These are phyloP conservation scores for Stephania cephalantha DNA, from an alignment of 164 flowering plant species.

Conservation along the genomic window DNA sequence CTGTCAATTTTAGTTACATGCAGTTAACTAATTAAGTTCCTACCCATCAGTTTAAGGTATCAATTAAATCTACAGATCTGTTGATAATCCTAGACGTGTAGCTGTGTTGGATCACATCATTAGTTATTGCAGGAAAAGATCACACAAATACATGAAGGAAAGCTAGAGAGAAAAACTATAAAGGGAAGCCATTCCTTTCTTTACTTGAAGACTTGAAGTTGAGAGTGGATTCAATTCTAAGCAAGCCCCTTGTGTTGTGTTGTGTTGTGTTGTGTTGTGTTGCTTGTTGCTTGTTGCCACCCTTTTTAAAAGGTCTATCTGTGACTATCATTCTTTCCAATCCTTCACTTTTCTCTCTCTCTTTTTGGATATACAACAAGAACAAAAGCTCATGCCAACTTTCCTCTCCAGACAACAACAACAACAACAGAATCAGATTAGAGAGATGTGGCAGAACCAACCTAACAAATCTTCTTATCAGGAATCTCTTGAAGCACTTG, in stretches of 20 bases:
- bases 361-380: not conserved
- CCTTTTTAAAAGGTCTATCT: constrained; percentile 1
- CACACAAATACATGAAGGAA: not conserved
- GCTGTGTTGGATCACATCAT: not conserved
- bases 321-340: not conserved
- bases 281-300: not conserved
- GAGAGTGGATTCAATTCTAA: constrained; percentile 31
- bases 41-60: no score
- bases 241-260: constrained; percentile 19
- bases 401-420: not conserved
- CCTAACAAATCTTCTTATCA: constrained; percentile 38
- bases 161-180: not conserved
- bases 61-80: no score
- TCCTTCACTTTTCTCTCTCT: not conserved
- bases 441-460: constrained; percentile 50
- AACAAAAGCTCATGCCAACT: constrained; percentile 6
- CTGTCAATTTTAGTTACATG: no score
- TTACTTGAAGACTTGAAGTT: constrained; percentile 24
- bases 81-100: no score
- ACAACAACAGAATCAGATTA: constrained; percentile 4
- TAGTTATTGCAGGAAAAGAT: not conserved
- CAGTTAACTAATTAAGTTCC: no score
- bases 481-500: constrained; percentile 72
- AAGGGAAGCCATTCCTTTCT: constrained; percentile 40
- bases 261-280: not conserved